Evolutionary conservation across 352 stramenopile species (phyloP).

Genomic region (Peronospora farinosa): DNA sequence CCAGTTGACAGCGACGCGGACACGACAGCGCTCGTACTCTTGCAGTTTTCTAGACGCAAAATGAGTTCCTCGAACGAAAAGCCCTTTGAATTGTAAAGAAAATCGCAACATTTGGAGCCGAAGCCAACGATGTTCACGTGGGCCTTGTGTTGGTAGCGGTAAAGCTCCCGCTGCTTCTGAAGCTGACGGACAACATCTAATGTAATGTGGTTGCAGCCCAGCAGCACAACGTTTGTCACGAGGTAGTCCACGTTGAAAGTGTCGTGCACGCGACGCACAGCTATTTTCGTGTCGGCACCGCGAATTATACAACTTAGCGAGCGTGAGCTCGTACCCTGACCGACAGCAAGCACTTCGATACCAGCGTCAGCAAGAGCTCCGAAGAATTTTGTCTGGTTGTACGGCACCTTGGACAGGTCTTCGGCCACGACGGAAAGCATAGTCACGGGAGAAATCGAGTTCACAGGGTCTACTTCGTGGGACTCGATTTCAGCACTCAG

Average conservation of each 20-base stretch:
- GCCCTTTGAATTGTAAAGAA: conserved; percentile 50
- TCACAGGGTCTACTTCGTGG: conserved; percentile 66
- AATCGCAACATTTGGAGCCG: conserved; percentile 52
- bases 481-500: conserved; percentile 54
- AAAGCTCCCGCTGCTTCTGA: conserved; percentile 50
- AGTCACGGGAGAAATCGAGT: conserved; percentile 63
- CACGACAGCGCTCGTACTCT: conserved; percentile 27
- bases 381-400: conserved; percentile 76
- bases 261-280: conserved; percentile 69
- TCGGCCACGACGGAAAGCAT: conserved; percentile 82
- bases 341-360: conserved; percentile 69
- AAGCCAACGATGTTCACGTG: conserved; percentile 66
- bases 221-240: conserved; percentile 60
- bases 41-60: conserved; percentile 36
- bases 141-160: conserved; percentile 61
- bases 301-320: conserved; percentile 73
- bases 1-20: conserved; percentile 10
- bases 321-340: conserved; percentile 71
- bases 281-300: conserved; percentile 62
- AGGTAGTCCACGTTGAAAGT: conserved; percentile 76
- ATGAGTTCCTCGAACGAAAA: conserved; percentile 48
- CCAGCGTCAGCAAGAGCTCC: conserved; percentile 55
- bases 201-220: conserved; percentile 71
- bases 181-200: conserved; percentile 57
- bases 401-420: conserved; percentile 64